Evolutionary conservation across 177 flowering plant species (phyloP), one percentile per base, ranked within the genome.

Genomic region (Telopea speciosissima): DNA sequence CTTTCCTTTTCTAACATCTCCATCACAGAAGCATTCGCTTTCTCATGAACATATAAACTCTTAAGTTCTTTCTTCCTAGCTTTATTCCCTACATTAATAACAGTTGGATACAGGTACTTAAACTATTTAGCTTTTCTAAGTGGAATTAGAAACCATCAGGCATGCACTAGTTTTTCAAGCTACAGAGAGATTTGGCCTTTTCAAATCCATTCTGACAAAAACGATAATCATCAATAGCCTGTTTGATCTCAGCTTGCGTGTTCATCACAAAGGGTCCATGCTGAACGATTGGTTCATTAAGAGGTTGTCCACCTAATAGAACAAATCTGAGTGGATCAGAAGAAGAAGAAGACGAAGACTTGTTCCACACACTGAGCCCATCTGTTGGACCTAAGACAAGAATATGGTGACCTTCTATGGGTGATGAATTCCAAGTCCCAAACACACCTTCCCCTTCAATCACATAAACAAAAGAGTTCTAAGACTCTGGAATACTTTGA

Each of bases 361-460:
- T 83, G 86, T 94, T 94, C 95, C 93, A 87, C 24, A 79, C 93
- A 65, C 81, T 81, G 0, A 92, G 56, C 1, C 91, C 88, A 67
- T 94, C 96, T 12, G 96, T 97, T 5, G 79, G 76, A 23, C 93
- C 83, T 76, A 94, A 77, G 49, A 90, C 89, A 65, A 89, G 76
- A 13, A 83, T 80, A 69, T 89, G 81, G 68, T 92, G 91, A 26
- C 92, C 85, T 0, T 83, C 5, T 13, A 77, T 72, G 0, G 92
- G 83, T 0, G 83, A 70, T 1, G 93, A 84, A 64, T 77, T 83
- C 22, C 42, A 63, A 0, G 65, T 60, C 1, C 92, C 98, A 31
- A 92, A 88, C 4, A 81, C 70, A 0, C 93, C 97, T 72, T 90
- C 97, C 0, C 98, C 98, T 79, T 87, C 93, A 4, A 94, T 77